phyloP scores from a whole-genome alignment of 805 yeast species.

The Hanseniaspora valbyensis region DNA sequence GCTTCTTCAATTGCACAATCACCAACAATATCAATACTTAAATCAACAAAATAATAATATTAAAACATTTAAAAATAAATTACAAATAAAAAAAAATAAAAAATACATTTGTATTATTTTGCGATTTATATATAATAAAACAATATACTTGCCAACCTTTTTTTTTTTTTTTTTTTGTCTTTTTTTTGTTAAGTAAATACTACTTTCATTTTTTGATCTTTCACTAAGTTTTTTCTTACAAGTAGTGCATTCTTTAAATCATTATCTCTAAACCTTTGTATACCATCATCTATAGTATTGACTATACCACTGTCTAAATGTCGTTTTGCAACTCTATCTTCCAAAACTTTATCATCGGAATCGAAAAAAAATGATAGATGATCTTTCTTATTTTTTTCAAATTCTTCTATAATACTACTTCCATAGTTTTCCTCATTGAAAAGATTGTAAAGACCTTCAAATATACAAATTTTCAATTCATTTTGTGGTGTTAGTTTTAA shows the following conservation, averaged over 20 bases:
- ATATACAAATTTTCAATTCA: constrained; percentile 43
- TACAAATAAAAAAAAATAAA: not conserved
- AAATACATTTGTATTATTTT: no score
- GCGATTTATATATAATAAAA: not conserved
- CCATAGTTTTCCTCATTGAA: constrained; percentile 46
- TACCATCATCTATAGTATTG: constrained; percentile 38
- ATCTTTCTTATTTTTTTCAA: constrained; percentile 24
- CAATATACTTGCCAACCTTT: no score
- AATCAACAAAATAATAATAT: not conserved
- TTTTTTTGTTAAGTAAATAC: not conserved
- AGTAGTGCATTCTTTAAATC: constrained; percentile 55
- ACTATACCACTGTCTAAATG: constrained; percentile 54
- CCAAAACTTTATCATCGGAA: constrained; percentile 36
- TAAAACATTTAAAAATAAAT: no score
- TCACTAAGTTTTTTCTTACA: constrained; percentile 19
- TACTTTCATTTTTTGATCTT: not conserved
- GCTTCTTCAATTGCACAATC: not conserved
- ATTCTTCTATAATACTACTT: constrained; percentile 27
- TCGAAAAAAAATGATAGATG: constrained; percentile 42
- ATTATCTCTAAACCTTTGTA: constrained; percentile 38
- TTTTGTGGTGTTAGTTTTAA: constrained; percentile 28
- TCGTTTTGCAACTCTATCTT: constrained; percentile 51
- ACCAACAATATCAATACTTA: not conserved
- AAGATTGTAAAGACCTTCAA: constrained; percentile 69
- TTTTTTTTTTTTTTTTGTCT: not conserved